A percentile compares a stretch with the other conserved stretches of the same genome.
Evolutionary conservation across 2,329 filamentous ascomycete genomes (phyloP).

Genomic region (Microcyclospora tardicrescens): DNA sequence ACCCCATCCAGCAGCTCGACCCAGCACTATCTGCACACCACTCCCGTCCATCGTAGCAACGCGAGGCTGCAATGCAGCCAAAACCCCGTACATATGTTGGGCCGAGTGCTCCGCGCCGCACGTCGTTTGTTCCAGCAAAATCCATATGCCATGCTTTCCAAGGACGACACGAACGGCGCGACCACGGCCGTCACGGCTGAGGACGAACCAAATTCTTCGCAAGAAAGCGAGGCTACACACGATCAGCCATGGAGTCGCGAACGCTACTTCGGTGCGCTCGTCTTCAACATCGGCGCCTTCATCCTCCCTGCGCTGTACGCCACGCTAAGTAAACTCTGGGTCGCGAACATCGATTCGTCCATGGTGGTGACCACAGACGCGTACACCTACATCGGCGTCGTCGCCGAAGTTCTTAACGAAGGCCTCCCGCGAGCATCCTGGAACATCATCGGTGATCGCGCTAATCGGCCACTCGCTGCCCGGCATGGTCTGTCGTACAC

Average conservation of each 20-base stretch:
- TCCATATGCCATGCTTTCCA: too few relatives aligned
- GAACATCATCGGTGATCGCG: slow-evolving; percentile 54
- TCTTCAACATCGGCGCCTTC: slow-evolving; percentile 52
- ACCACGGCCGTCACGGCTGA: too few relatives aligned
- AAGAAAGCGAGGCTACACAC: too few relatives aligned
- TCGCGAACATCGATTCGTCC: slow-evolving; percentile 52
- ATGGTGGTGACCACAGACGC: slow-evolving; percentile 51
- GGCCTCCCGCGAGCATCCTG: slow-evolving; percentile 56
- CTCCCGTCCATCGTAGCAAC: too few relatives aligned
- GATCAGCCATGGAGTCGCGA: slow-evolving; percentile 6
- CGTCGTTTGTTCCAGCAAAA: too few relatives aligned
- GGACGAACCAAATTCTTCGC: too few relatives aligned
- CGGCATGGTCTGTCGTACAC: slow-evolving; percentile 51
- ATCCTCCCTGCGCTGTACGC: slow-evolving; percentile 53
- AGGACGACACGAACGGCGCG: too few relatives aligned
- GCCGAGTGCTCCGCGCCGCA: too few relatives aligned
- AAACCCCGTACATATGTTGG: too few relatives aligned
- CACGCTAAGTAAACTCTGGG: slow-evolving; percentile 58
- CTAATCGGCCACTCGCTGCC: slow-evolving; percentile 37
- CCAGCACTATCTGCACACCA: too few relatives aligned
- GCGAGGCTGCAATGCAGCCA: too few relatives aligned
- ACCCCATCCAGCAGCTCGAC: too few relatives aligned
- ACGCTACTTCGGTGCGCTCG: slow-evolving; percentile 42
- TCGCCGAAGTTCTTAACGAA: slow-evolving; percentile 59
- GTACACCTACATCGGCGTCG: slow-evolving; percentile 56